Evolutionary conservation across 768 basidiomycete genomes (phyloP), one percentile per base, ranked within the genome.

Genomic region (Xerocomellus amylosporus): DNA sequence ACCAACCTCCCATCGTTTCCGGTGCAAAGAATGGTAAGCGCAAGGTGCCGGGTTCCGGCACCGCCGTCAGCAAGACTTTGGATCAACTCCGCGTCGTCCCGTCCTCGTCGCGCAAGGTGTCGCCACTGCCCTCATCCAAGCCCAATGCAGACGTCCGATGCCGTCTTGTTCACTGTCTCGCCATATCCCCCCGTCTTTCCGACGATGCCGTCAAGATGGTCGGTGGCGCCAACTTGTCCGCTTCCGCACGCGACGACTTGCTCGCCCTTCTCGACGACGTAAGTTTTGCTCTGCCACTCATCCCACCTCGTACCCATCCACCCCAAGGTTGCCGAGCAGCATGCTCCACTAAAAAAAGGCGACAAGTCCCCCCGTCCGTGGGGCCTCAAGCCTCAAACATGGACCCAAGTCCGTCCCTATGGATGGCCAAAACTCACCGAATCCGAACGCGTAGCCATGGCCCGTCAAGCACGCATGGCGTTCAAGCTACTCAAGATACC

Each of bases 401-500:
- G 88, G 87, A 74, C 74, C 33, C 84, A 90, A 62, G 84, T 89
- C 24, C 82, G 86, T 7, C 88, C 88, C 0, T 83, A 77, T 53
- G 85, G 83, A 56, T 87, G 80, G 77, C 72, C 76, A 1, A 73
- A 73, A 28, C 73, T 86, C 26, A 72, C 73, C 3, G 78, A 80
- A 28, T 46, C 71, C 2, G 80, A 84, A 42, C 77, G 80, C 5
- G 72, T 70, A 8, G 61, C 55, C n/a, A 72, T 89, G 66, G 76
- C 81, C 8, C 77, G 80, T 38, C 72, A 75, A 28, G 85, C 82
- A 2, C 77, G 84, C 43, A 57, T 71, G 15, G 77, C 71, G 1
- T 76, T 86, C 61, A 72, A 69, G 33, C 66, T 64, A 28, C 71
- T 88, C 49, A 77, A 77, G 24, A 81, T 88, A 55, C 80, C 81